A percentile compares a stretch with the other conserved stretches of the same genome.
Evolutionary conservation across 192 early-diverging fungal species (phyloP).

Genomic region (Entomortierella chlamydospora): DNA sequence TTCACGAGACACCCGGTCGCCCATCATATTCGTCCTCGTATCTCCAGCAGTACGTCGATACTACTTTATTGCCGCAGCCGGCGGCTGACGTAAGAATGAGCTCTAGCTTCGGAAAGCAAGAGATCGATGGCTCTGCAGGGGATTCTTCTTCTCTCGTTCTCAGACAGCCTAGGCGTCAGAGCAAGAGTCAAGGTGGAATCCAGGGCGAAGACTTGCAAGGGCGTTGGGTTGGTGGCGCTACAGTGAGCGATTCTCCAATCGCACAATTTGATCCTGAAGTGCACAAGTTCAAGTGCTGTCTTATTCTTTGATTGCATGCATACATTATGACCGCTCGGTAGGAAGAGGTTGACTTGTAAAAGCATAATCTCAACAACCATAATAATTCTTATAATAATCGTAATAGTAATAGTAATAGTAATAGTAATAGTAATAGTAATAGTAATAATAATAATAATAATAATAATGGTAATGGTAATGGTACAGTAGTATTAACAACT

Average conservation of each 20-base stretch:
- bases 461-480: neutral
- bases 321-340: no score
- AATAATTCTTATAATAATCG: no score
- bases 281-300: conserved; percentile 35
- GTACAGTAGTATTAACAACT: neutral
- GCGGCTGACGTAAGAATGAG: neutral
- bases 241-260: neutral
- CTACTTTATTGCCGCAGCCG: neutral
- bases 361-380: no score
- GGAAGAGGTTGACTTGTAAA: no score
- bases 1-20: neutral
- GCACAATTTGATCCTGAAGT: conserved; percentile 8
- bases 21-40: conserved; percentile 41
- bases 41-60: conserved; percentile 33
- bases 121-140: no score
- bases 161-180: neutral
- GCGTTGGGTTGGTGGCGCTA: conserved; percentile 12
- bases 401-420: neutral
- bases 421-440: neutral
- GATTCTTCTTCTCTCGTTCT: no score
- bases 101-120: neutral
- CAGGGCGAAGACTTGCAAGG: conserved; percentile 36
- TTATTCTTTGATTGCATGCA: conserved; percentile 23
- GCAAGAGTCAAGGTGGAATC: conserved; percentile 2
- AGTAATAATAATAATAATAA: neutral